These are phyloP conservation scores for Tuber microsphaerosporum DNA, from an alignment of 495 filamentous ascomycete genomes.

Conservation along the genomic window DNA sequence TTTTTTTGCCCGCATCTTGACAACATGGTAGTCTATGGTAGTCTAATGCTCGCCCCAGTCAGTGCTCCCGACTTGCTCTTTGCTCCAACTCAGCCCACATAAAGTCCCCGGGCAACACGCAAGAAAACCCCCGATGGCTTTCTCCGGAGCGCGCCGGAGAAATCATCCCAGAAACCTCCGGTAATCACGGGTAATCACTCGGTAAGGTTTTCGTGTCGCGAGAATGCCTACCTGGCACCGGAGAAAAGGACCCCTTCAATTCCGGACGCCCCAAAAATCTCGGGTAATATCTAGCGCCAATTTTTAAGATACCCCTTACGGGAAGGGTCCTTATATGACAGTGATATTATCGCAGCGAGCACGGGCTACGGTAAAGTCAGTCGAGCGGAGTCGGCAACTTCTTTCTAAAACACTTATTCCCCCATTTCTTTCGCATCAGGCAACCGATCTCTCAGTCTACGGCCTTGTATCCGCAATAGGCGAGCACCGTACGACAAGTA, in stretches of 20 bases:
- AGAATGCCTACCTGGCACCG: neutral
- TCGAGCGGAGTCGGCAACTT: neutral
- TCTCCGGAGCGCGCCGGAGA: neutral
- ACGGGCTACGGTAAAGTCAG: neutral
- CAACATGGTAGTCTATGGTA: neutral
- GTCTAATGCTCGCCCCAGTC: neutral
- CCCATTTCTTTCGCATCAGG: neutral
- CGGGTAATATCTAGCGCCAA: neutral
- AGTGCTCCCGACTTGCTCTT: neutral
- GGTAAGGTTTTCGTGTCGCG: neutral
- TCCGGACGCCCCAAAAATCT: neutral
- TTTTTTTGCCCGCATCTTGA: neutral
- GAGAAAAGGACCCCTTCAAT: neutral
- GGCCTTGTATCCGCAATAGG: neutral
- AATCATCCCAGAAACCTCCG: neutral
- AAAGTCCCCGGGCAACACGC: neutral
- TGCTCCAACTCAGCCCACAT: neutral
- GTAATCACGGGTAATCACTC: slow-evolving; percentile 2
- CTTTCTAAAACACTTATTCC: neutral
- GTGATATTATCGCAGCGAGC: neutral
- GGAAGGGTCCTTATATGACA: neutral
- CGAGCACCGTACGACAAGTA: neutral
- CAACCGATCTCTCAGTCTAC: neutral
- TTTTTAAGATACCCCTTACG: neutral
- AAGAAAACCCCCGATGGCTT: neutral